Evolutionary conservation across 1,284 basidiomycete genomes (phyloP).

Genomic region (Cryptococcus depauperatus): DNA sequence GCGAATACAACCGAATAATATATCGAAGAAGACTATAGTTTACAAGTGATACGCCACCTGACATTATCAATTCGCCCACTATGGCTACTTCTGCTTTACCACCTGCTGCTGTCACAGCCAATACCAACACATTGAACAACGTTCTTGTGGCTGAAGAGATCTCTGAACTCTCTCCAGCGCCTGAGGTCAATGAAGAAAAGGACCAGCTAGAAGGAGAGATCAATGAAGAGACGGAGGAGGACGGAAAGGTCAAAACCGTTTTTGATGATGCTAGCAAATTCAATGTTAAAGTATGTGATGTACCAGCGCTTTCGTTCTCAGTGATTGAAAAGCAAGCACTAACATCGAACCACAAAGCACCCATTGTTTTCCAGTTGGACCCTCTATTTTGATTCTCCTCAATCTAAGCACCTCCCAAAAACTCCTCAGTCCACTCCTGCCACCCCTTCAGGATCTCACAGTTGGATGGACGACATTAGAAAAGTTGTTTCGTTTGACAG

Average conservation of each 20-base stretch:
- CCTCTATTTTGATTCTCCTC: conserved; percentile 90
- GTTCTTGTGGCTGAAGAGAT: conserved; percentile 35
- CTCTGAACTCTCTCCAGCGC: conserved; percentile 14
- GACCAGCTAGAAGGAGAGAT: conserved; percentile 37
- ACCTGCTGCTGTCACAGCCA: conserved; percentile 25
- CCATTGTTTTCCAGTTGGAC: conserved; percentile 92
- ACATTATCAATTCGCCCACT: background rate
- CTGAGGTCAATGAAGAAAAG: conserved; percentile 18
- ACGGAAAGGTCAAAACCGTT: conserved; percentile 60
- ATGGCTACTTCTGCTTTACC: conserved; percentile 23
- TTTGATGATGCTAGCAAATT: conserved; percentile 82
- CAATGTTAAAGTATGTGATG: conserved; percentile 67
- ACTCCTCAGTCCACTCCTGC: conserved; percentile 72
- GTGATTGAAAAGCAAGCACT: background rate
- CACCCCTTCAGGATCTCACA: conserved; percentile 50
- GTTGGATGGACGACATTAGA: conserved; percentile 96
- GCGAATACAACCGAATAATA: too few relatives aligned
- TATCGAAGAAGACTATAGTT: too few relatives aligned
- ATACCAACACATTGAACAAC: conserved; percentile 27
- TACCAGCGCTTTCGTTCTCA: background rate
- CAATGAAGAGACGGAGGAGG: conserved; percentile 31
- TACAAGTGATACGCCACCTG: too few relatives aligned
- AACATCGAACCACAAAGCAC: conserved; percentile 55
- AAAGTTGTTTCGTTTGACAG: conserved; percentile 86
- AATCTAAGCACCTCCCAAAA: conserved; percentile 77